Evolutionary conservation across 805 yeast genomes (phyloP).

Genomic region (Schwanniomyces polymorphus): DNA sequence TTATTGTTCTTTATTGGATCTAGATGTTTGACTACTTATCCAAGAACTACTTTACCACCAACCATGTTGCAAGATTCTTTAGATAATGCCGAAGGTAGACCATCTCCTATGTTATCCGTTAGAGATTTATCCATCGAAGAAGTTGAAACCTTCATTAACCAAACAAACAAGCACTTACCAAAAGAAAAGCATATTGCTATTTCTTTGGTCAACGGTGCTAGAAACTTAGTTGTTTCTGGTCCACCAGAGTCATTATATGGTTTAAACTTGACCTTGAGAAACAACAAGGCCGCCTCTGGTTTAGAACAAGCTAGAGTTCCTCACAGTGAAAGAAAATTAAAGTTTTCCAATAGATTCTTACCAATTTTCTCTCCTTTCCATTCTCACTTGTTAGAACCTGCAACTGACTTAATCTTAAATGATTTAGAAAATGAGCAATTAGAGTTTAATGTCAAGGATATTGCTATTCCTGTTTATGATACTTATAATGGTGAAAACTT

Average conservation of each 20-base stretch:
- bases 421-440: constrained; percentile 64
- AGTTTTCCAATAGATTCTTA: constrained; percentile 89
- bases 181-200: constrained; percentile 85
- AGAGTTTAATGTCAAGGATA: constrained; percentile 51
- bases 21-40: constrained; percentile 86
- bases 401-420: constrained; percentile 61
- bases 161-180: constrained; percentile 93
- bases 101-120: constrained; percentile 95
- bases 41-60: constrained; percentile 93
- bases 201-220: constrained; percentile 92
- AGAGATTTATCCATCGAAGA: constrained; percentile 82
- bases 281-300: constrained; percentile 92
- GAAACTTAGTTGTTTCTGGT: constrained; percentile 93
- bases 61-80: constrained; percentile 87
- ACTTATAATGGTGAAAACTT: constrained; percentile 84
- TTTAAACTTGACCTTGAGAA: constrained; percentile 86
- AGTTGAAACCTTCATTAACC: constrained; percentile 75
- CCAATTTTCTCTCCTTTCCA: constrained; percentile 98
- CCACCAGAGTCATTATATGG: constrained; percentile 98
- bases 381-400: constrained; percentile 76
- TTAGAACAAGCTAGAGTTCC: constrained; percentile 96
- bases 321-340: constrained; percentile 87
- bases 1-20: constrained; percentile 91
- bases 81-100: constrained; percentile 93
- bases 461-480: constrained; percentile 87